These are phyloP conservation scores for Ophiostoma novo-ulmi DNA, from an alignment of 2,329 filamentous ascomycete genomes.

Conservation along the genomic window DNA sequence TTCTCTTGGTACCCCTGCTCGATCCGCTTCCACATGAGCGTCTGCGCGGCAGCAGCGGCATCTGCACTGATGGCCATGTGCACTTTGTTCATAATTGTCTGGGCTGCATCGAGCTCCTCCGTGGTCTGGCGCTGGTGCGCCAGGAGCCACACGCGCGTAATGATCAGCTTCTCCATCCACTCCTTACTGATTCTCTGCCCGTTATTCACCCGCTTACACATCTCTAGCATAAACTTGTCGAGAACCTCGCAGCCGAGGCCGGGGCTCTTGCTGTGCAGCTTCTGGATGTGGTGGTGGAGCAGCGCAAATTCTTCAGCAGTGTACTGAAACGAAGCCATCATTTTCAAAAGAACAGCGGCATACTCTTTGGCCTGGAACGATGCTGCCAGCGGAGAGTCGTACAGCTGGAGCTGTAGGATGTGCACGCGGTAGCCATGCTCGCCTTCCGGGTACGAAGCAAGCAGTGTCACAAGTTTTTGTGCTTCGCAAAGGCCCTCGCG, in stretches of 20 bases:
- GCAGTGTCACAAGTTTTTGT: conserved; percentile 50
- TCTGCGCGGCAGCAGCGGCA: conserved; percentile 63
- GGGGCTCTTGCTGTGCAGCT: conserved; percentile 53
- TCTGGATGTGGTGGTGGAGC: conserved; percentile 63
- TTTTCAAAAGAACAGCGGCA: conserved; percentile 50
- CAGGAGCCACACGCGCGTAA: conserved; percentile 64
- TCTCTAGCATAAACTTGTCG: conserved; percentile 57
- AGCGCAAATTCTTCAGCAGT: conserved; percentile 61
- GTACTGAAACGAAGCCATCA: conserved; percentile 49
- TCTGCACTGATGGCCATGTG: conserved; percentile 49
- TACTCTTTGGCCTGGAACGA: conserved; percentile 47
- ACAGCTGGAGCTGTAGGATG: conserved; percentile 63
- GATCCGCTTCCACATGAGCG: conserved; percentile 75
- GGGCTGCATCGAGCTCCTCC: conserved; percentile 30
- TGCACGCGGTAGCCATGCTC: conserved; percentile 57
- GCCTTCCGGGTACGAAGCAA: conserved; percentile 56
- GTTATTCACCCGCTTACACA: conserved; percentile 38
- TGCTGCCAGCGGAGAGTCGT: conserved; percentile 47
- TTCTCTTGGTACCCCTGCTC: conserved; percentile 53
- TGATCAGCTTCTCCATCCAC: conserved; percentile 65
- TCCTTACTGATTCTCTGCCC: conserved; percentile 27
- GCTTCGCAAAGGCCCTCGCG: conserved; percentile 47
- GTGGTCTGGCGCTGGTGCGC: conserved; percentile 42
- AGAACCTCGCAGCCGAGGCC: conserved; percentile 48
- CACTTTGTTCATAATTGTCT: conserved; percentile 41